Evolutionary conservation across 140 eudicot genomes (phyloP).

Genomic region (Oenanthe javanica): DNA sequence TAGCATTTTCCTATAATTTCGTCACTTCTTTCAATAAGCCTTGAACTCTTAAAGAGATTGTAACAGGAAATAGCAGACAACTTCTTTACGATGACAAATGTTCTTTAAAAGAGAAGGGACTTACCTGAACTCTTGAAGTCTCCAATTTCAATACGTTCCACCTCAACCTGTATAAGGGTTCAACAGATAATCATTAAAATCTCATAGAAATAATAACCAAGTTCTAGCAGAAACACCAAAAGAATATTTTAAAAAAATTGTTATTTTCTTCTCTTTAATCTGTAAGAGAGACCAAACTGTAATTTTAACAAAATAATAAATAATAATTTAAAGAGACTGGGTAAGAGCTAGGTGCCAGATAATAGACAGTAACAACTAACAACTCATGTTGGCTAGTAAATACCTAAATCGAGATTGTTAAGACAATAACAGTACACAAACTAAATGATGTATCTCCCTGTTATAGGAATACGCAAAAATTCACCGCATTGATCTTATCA

Average conservation of each 20-base stretch:
- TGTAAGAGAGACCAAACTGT: neutral
- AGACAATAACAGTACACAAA: neutral
- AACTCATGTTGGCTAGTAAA: neutral
- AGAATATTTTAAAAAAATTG: neutral
- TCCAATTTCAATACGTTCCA: constrained; percentile 80
- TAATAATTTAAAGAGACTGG: neutral
- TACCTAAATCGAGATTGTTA: neutral
- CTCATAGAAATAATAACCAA: neutral
- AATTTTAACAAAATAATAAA: neutral
- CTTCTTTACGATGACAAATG: neutral
- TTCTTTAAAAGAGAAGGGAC: constrained; percentile 10
- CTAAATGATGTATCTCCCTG: neutral
- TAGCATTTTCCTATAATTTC: neutral
- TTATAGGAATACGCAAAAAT: neutral
- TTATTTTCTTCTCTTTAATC: neutral
- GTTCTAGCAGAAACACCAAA: neutral
- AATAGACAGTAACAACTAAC: neutral
- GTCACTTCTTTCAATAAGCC: neutral
- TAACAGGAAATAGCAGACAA: neutral
- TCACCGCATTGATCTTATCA: neutral
- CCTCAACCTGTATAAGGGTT: constrained; percentile 54
- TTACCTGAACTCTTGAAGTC: constrained; percentile 69
- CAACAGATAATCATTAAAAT: neutral
- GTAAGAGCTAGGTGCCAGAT: neutral
- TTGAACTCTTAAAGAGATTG: neutral